These are phyloP conservation scores for Piper longum DNA, from an alignment of 164 flowering plant genomes.

Conservation along the genomic window DNA sequence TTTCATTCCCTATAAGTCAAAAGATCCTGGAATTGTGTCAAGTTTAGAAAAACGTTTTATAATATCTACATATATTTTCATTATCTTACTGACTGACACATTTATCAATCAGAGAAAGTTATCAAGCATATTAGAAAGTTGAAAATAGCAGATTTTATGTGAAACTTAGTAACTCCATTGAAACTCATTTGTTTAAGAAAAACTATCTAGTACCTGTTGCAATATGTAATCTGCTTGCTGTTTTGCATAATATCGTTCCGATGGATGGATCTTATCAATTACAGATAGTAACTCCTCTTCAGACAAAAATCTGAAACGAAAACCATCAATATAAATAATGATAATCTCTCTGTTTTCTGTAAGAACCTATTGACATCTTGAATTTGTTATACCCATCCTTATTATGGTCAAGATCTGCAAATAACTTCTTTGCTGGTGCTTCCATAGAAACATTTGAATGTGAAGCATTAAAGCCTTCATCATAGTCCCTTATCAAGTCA, in stretches of 20 bases:
- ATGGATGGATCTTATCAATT: conserved; percentile 83
- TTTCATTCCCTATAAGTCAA: too few relatives aligned
- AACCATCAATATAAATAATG: background rate
- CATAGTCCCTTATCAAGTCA: conserved; percentile 78
- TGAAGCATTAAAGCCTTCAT: conserved; percentile 49
- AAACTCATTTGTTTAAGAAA: background rate
- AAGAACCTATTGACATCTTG: background rate
- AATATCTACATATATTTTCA: too few relatives aligned
- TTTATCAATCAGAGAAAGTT: too few relatives aligned
- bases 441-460: conserved; percentile 45
- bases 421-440: conserved; percentile 56
- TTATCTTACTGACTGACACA: too few relatives aligned
- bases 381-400: conserved; percentile 53
- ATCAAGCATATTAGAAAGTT: too few relatives aligned
- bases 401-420: conserved; percentile 74
- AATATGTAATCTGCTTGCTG: conserved; percentile 88
- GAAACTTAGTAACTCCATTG: too few relatives aligned
- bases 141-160: too few relatives aligned
- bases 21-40: too few relatives aligned
- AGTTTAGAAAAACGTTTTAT: too few relatives aligned
- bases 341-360: background rate
- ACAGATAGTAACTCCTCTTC: conserved; percentile 58
- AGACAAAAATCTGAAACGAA: conserved; percentile 40
- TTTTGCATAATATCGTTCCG: conserved; percentile 89
- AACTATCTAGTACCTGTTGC: conserved; percentile 44